Percentiles rank a stretch among this genome's conserved stretches.
Evolutionary conservation across 208 protist genomes (phyloP).

Genomic region (Trypanosoma melophagium): DNA sequence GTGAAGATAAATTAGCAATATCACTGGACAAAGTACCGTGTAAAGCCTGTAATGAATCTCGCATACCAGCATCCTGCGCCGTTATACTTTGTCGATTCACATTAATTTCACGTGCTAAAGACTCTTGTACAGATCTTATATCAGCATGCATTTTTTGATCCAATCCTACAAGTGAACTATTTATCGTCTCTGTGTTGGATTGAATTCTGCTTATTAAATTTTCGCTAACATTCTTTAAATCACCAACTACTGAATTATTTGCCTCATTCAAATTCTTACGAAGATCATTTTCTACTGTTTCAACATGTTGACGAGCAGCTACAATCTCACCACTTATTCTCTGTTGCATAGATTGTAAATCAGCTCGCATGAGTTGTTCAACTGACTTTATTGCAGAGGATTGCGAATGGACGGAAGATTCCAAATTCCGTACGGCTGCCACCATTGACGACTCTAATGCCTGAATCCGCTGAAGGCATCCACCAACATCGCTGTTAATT

Average conservation of each 20-base stretch:
- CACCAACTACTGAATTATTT: conserved; percentile 45
- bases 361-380: conserved; percentile 46
- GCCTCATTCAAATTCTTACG: conserved; percentile 60
- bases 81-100: conserved; percentile 40
- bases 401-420: conserved; percentile 50
- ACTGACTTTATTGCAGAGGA: conserved; percentile 43
- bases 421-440: conserved; percentile 49
- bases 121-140: conserved; percentile 45
- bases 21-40: conserved; percentile 56
- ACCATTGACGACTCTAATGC: conserved; percentile 42
- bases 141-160: conserved; percentile 58
- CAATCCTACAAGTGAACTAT: conserved; percentile 44
- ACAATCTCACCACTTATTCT: conserved; percentile 41
- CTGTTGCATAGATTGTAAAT: conserved; percentile 59
- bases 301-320: conserved; percentile 45
- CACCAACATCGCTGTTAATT: conserved; percentile 54
- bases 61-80: conserved; percentile 32
- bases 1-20: conserved; percentile 55
- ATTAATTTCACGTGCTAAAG: conserved; percentile 42
- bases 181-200: conserved; percentile 30
- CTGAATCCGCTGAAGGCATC: conserved; percentile 53
- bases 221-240: conserved; percentile 38
- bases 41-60: conserved; percentile 45
- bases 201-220: conserved; percentile 40
- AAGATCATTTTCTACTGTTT: conserved; percentile 49